These are phyloP conservation scores for Fragosphaeria purpurea DNA, from an alignment of 2,329 filamentous ascomycete species.

Conservation along the genomic window DNA sequence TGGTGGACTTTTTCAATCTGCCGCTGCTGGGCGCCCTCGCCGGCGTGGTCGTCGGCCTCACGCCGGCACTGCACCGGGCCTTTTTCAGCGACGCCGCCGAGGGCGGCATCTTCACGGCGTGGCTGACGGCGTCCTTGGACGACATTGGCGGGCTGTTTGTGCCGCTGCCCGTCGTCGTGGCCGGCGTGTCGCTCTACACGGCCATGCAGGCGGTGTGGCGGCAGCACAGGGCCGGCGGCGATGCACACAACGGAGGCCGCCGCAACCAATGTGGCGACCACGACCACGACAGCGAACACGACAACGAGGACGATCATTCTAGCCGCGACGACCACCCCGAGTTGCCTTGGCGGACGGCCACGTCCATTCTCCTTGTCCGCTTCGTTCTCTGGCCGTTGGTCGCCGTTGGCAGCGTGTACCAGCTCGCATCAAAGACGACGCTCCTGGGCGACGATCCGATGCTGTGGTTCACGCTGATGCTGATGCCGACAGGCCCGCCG, in stretches of 20 bases:
- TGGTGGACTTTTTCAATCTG: constrained; percentile 46
- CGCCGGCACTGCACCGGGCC: constrained; percentile 46
- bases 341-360: constrained; percentile 39
- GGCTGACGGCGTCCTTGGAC: constrained; percentile 51
- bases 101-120: constrained; percentile 56
- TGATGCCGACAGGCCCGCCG: constrained; percentile 37
- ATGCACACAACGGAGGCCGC: constrained; percentile 25
- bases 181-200: constrained; percentile 54
- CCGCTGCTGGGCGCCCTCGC: constrained; percentile 50
- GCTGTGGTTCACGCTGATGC: constrained; percentile 50
- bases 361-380: constrained; percentile 43
- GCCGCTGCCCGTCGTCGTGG: constrained; percentile 53
- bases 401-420: constrained; percentile 45
- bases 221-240: constrained; percentile 8
- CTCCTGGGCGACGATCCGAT: constrained; percentile 49
- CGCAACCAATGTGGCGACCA: no score
- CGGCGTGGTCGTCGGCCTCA: constrained; percentile 49
- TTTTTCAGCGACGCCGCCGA: constrained; percentile 50
- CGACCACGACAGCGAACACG: no score
- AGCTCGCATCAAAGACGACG: constrained; percentile 40
- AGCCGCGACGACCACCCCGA: not conserved
- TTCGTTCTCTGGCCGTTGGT: constrained; percentile 52
- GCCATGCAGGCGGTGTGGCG: constrained; percentile 32
- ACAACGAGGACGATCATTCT: no score
- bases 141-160: constrained; percentile 57